phyloP scores from a whole-genome alignment of 2,329 filamentous ascomycete genomes.

The Arachnomyces sp. region DNA sequence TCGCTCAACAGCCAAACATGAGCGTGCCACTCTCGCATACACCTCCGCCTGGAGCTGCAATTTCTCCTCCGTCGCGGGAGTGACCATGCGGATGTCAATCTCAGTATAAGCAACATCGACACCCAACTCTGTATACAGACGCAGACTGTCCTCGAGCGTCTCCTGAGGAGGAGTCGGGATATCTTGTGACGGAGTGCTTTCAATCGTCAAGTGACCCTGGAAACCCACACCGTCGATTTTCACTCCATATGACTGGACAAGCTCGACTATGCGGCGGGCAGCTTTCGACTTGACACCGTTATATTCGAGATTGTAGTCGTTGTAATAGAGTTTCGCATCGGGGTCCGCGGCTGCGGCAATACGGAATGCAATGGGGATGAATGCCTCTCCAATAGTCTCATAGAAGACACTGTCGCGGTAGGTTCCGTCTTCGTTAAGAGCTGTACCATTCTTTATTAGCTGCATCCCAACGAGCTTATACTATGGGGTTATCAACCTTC shows the following conservation, averaged over 20 bases:
- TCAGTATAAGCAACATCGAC: conserved; percentile 29
- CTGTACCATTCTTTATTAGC: conserved; percentile 10
- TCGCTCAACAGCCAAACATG: conserved; percentile 10
- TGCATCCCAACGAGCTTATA: too few species aligned
- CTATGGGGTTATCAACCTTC: neutral
- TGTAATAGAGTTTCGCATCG: conserved; percentile 37
- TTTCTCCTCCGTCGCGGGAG: conserved; percentile 8
- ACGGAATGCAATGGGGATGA: conserved; percentile 40
- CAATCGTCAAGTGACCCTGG: conserved; percentile 40
- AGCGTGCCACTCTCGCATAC: neutral
- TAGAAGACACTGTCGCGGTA: conserved; percentile 37
- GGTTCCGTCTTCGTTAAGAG: conserved; percentile 43
- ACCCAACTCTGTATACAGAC: conserved; percentile 19
- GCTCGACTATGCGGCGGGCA: conserved; percentile 31
- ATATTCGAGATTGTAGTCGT: conserved; percentile 39
- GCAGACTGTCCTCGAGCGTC: neutral
- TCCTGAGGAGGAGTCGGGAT: neutral
- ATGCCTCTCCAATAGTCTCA: conserved; percentile 37
- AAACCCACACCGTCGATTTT: conserved; percentile 44
- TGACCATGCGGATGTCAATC: conserved; percentile 37
- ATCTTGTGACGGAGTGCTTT: conserved; percentile 33
- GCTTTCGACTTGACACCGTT: conserved; percentile 28
- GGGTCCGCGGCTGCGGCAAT: conserved; percentile 55
- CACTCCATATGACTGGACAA: conserved; percentile 30
- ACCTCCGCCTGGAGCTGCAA: conserved; percentile 11